These are phyloP conservation scores for Penicillium sp. DNA, from an alignment of 2,329 filamentous ascomycete species.

Conservation along the genomic window DNA sequence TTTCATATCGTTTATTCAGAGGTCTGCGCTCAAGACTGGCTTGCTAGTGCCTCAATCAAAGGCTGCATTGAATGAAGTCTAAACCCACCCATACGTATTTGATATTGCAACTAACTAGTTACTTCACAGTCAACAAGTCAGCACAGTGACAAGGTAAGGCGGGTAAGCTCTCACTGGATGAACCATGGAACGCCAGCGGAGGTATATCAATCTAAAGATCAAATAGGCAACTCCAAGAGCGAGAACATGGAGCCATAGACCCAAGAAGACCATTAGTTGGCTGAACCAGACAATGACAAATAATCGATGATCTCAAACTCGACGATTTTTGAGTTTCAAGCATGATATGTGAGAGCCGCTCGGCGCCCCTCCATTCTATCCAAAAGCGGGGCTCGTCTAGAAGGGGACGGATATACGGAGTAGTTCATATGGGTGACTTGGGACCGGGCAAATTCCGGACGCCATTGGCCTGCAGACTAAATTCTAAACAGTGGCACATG, in stretches of 20 bases:
- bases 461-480: not conserved
- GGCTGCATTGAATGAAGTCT: not conserved
- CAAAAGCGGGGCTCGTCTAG: constrained; percentile 1
- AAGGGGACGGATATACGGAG: not conserved
- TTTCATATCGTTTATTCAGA: not conserved
- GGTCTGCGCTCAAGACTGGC: not conserved
- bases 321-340: not conserved
- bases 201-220: not conserved
- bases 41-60: not conserved
- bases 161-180: not conserved
- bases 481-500: not conserved
- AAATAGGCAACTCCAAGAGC: not conserved
- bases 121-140: no score
- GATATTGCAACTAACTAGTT: not conserved
- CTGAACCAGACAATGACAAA: constrained; percentile 9
- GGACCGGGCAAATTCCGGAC: not conserved
- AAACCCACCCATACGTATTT: not conserved
- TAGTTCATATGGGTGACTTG: constrained; percentile 5
- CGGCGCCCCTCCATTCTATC: not conserved
- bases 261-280: not conserved
- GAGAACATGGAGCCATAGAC: not conserved
- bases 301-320: not conserved
- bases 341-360: not conserved
- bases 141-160: not conserved
- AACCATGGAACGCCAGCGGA: not conserved